Conservation (phyloP, 2,329 filamentous ascomycete species). For the Beauveria brongniartii region DNA sequence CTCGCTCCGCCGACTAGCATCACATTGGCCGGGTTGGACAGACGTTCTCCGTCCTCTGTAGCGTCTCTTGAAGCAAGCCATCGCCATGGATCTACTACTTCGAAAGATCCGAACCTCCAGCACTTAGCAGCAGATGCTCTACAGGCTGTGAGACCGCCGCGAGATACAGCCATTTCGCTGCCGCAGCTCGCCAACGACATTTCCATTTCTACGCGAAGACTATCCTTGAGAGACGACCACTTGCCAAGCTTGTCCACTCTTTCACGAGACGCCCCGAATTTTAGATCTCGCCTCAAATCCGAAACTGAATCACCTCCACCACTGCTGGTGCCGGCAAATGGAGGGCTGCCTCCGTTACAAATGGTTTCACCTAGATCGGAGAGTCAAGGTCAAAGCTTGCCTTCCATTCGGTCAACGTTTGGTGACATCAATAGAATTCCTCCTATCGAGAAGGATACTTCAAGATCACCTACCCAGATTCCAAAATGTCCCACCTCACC, state of each 20-base stretch:
- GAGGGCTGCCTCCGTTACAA: conserved; percentile 30
- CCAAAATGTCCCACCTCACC: conserved; percentile 28
- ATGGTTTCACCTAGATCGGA: conserved; percentile 29
- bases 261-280: conserved; percentile 4
- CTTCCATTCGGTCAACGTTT: conserved; percentile 30
- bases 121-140: conserved; percentile 26
- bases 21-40: not conserved
- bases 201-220: conserved; percentile 13
- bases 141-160: conserved; percentile 19
- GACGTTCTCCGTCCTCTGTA: not conserved
- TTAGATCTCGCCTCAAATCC: conserved; percentile 12
- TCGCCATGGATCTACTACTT: not conserved
- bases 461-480: conserved; percentile 17
- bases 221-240: conserved; percentile 28
- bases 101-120: conserved; percentile 18
- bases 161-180: conserved; percentile 9
- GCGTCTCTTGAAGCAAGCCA: not conserved
- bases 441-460: conserved; percentile 25
- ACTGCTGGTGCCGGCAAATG: conserved; percentile 18
- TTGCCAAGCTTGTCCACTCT: conserved; percentile 11
- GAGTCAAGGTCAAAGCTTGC: conserved; percentile 27
- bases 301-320: conserved; percentile 18
- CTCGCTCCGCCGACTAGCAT: not conserved
- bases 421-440: conserved; percentile 26
- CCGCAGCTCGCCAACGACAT: conserved; percentile 5